These are phyloP conservation scores for Mycena polygramma DNA, from an alignment of 768 basidiomycete species.

Conservation along the genomic window DNA sequence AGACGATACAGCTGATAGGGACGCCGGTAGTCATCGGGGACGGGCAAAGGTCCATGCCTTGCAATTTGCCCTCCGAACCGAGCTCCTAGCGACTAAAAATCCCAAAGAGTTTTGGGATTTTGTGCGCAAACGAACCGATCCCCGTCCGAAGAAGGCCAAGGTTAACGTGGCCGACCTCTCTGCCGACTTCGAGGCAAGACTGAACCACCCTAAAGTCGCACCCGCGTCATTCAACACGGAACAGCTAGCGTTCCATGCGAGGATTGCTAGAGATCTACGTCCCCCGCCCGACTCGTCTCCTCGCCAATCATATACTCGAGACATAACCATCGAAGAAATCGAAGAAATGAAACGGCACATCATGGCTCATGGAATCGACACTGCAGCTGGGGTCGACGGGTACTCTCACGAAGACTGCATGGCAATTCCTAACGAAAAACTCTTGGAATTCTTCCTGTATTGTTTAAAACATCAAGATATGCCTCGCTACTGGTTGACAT, in stretches of 20 bases:
- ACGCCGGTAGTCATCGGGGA: background rate
- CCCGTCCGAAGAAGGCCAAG: background rate
- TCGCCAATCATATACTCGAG: conserved; percentile 1
- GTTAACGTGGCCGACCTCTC: background rate
- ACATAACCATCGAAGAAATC: background rate
- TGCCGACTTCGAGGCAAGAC: conserved; percentile 2
- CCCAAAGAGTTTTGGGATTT: background rate
- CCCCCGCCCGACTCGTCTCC: background rate
- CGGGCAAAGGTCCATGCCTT: conserved; percentile 20
- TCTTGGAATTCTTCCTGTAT: no score
- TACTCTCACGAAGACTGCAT: conserved; percentile 14
- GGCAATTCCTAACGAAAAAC: conserved; percentile 26
- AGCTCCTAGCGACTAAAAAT: background rate
- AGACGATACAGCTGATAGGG: background rate
- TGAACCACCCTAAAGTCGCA: background rate
- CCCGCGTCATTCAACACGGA: conserved; percentile 1
- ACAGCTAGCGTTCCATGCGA: background rate
- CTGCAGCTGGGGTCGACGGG: conserved; percentile 11
- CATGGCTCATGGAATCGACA: background rate
- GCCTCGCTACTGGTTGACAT: no score
- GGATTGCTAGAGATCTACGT: background rate
- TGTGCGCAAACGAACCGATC: no score
- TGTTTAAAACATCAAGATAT: no score
- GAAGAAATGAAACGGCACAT: no score
- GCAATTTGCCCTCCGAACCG: background rate